These are phyloP conservation scores for Petunia axillaris DNA, from an alignment of 257 asterid species.

Conservation along the genomic window DNA sequence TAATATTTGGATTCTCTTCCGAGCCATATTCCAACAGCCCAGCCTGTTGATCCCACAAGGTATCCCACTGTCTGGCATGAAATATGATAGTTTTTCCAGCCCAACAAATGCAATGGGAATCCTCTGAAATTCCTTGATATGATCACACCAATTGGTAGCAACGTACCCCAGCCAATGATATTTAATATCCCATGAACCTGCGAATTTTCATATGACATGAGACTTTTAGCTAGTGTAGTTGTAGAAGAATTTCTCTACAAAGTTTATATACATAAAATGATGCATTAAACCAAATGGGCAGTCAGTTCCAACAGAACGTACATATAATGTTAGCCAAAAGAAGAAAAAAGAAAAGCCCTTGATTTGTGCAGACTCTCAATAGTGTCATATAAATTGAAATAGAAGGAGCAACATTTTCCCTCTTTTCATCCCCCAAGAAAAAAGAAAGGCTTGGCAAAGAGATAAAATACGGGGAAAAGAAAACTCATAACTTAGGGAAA, in stretches of 20 bases:
- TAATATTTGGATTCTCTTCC: slow-evolving; percentile 44
- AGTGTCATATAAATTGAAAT: too few species aligned
- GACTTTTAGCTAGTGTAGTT: background rate
- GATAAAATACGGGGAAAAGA: too few species aligned
- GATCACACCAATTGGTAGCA: slow-evolving; percentile 62
- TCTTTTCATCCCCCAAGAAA: too few species aligned
- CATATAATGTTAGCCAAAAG: too few species aligned
- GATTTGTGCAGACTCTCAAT: too few species aligned
- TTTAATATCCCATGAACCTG: slow-evolving; percentile 69
- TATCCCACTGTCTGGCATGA: slow-evolving; percentile 53
- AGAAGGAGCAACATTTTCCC: too few species aligned
- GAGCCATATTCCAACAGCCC: slow-evolving; percentile 59
- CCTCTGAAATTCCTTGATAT: slow-evolving; percentile 49
- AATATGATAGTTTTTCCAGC: slow-evolving; percentile 43
- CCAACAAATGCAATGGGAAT: slow-evolving; percentile 13
- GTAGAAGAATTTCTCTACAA: background rate
- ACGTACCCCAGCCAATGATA: slow-evolving; percentile 67
- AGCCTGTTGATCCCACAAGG: slow-evolving; percentile 47
- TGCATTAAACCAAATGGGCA: background rate
- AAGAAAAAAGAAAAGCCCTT: too few species aligned
- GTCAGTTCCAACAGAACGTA: too few species aligned
- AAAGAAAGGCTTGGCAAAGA: too few species aligned
- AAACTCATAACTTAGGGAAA: background rate
- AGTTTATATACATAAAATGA: background rate
- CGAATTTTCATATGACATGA: background rate